phyloP scores from a whole-genome alignment of 2,329 filamentous ascomycete species.

The Fusarium vanettenii region DNA sequence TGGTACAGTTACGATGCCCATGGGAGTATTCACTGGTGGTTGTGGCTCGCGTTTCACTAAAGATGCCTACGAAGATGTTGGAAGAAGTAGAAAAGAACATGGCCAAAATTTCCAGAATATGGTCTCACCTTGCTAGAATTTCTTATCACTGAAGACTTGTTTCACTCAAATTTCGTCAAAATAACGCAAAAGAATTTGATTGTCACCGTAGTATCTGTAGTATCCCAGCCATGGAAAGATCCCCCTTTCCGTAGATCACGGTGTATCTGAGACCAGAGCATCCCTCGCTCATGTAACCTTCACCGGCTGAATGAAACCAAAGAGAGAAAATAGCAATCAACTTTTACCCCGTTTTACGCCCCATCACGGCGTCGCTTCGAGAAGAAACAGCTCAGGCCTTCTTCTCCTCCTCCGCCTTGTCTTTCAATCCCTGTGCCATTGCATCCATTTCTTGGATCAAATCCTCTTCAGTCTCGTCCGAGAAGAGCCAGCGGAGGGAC shows the following conservation, averaged over 20 bases:
- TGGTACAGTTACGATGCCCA: neutral
- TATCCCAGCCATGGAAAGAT: neutral
- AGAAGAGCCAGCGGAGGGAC: conserved; percentile 17
- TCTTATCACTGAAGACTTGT: neutral
- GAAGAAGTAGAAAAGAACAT: neutral
- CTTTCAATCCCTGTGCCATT: accelerated
- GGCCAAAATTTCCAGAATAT: neutral
- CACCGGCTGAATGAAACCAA: neutral
- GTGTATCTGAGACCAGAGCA: neutral
- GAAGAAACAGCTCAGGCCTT: neutral
- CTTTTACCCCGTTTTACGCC: neutral
- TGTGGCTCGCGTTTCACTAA: neutral
- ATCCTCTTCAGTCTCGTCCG: accelerated
- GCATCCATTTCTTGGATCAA: accelerated
- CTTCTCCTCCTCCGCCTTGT: neutral
- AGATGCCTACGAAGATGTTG: neutral
- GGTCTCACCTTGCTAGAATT: neutral
- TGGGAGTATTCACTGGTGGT: neutral
- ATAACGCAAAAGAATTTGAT: neutral
- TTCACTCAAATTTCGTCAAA: neutral
- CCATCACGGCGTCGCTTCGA: accelerated
- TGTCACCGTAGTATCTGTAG: neutral
- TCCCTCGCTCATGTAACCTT: neutral
- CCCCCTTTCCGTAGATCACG: neutral
- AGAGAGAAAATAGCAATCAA: neutral